Percentiles rank a stretch among this genome's conserved stretches.
phyloP scores from a whole-genome alignment of 768 basidiomycete genomes.

The Termitomyces titanicus region DNA sequence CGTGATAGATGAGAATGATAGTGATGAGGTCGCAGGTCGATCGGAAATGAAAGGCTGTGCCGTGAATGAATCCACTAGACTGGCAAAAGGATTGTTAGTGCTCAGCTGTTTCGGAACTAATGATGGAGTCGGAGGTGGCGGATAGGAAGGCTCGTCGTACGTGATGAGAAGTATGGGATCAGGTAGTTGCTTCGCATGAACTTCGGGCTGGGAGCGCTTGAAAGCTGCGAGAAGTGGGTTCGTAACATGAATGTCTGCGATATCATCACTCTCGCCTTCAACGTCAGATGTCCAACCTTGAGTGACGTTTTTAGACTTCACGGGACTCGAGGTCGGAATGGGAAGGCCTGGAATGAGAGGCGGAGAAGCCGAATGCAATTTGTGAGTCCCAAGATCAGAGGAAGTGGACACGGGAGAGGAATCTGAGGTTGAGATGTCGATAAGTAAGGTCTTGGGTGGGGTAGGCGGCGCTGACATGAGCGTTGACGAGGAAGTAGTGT shows the following conservation, averaged over 20 bases:
- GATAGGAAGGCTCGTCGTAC: slow-evolving; percentile 1
- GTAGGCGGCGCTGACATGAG: slow-evolving; percentile 11
- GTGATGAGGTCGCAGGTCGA: slow-evolving; percentile 4
- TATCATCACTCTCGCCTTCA: slow-evolving; percentile 12
- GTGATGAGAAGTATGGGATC: slow-evolving; percentile 5
- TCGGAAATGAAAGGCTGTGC: slow-evolving; percentile 3
- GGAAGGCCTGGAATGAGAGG: slow-evolving; percentile 20
- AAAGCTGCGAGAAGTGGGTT: slow-evolving; percentile 12
- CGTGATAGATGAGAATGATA: slow-evolving; percentile 2
- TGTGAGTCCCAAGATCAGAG: slow-evolving; percentile 20
- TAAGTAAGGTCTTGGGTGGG: slow-evolving; percentile 14
- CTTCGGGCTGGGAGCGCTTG: slow-evolving; percentile 5
- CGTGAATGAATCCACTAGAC: slow-evolving; percentile 2
- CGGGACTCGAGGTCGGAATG: slow-evolving; percentile 12
- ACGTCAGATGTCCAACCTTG: slow-evolving; percentile 14
- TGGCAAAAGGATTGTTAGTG: slow-evolving; percentile 10
- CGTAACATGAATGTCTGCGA: not conserved
- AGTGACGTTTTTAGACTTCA: not conserved
- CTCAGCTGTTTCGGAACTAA: slow-evolving; percentile 5
- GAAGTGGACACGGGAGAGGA: slow-evolving; percentile 16
- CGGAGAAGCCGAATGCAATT: slow-evolving; percentile 7
- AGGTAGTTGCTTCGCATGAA: not conserved
- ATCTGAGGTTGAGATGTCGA: slow-evolving; percentile 17
- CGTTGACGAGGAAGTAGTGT: slow-evolving; percentile 1
- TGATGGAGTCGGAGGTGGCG: not conserved